Evolutionary conservation across 2,329 filamentous ascomycete species (phyloP).

Genomic region (Aureobasidium sp.): DNA sequence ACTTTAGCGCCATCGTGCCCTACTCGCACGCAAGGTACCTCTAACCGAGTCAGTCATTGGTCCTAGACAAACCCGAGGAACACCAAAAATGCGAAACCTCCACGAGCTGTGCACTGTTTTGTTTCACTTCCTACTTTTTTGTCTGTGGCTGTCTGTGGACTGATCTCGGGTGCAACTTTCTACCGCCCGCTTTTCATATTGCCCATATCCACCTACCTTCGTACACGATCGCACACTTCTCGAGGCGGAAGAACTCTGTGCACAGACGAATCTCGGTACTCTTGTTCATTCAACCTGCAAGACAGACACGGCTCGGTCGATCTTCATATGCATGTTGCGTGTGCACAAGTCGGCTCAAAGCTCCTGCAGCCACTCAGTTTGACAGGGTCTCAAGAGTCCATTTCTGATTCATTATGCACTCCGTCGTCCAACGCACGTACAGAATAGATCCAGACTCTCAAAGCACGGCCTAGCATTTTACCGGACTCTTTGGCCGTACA

Average conservation of each 20-base stretch:
- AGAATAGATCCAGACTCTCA: neutral
- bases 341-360: constrained; percentile 1
- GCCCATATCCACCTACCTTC: neutral
- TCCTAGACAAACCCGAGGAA: neutral
- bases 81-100: constrained; percentile 3
- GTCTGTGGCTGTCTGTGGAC: neutral
- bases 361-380: neutral
- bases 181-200: constrained; percentile 2
- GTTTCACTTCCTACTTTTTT: constrained; percentile 9
- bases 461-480: neutral
- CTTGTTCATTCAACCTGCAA: constrained; percentile 6
- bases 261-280: constrained; percentile 9
- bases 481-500: neutral
- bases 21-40: constrained; percentile 4
- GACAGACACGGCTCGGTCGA: constrained; percentile 10
- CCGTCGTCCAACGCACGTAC: neutral
- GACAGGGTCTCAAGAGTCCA: constrained; percentile 1
- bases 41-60: neutral
- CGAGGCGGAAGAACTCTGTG: neutral
- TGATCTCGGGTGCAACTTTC: constrained; percentile 9
- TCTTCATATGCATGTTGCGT: constrained; percentile 4
- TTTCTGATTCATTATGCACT: neutral
- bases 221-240: neutral
- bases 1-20: neutral
- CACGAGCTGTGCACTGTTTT: constrained; percentile 5